phyloP scores from a whole-genome alignment of 108 stramenopile species.

The Epithemia pelagica region DNA sequence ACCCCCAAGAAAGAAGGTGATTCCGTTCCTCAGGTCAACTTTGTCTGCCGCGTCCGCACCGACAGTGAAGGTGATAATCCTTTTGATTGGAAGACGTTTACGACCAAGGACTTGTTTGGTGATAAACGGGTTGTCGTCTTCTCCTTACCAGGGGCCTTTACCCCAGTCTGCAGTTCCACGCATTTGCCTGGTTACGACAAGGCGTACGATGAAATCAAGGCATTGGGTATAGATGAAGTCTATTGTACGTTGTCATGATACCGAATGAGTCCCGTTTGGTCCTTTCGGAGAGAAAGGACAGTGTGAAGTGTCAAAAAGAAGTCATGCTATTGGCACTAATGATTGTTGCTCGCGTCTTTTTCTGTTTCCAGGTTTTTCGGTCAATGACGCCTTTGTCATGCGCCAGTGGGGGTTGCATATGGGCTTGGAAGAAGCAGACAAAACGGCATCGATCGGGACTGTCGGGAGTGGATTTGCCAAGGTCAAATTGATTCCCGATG shows the following conservation, averaged over 20 bases:
- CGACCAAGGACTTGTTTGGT: constrained; percentile 27
- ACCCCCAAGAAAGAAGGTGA: constrained; percentile 28
- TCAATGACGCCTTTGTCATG: too few relatives aligned
- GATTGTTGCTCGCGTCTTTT: too few relatives aligned
- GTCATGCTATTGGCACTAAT: too few relatives aligned
- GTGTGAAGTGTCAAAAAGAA: too few relatives aligned
- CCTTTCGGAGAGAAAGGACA: too few relatives aligned
- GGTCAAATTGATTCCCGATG: constrained; percentile 47
- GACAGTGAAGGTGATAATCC: constrained; percentile 36
- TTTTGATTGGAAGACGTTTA: constrained; percentile 45
- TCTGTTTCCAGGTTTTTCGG: constrained; percentile 49
- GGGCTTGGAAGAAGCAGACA: constrained; percentile 34
- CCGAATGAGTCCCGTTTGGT: too few relatives aligned
- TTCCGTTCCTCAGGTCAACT: constrained; percentile 28
- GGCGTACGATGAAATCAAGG: constrained; percentile 30
- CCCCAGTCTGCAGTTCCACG: constrained; percentile 35
- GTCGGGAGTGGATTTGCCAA: constrained; percentile 35
- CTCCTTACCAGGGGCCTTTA: constrained; percentile 41
- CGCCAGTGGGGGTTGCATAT: constrained; percentile 32
- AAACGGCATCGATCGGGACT: constrained; percentile 20
- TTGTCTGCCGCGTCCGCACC: constrained; percentile 34
- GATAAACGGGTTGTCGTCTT: constrained; percentile 29
- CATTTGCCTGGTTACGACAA: constrained; percentile 50
- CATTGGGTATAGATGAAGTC: constrained; percentile 35
- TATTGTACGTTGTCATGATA: too few relatives aligned